Evolutionary conservation across 1,139 yeast genomes (phyloP), one percentile per base, ranked within the genome.

Genomic region (Pichia sp.): DNA sequence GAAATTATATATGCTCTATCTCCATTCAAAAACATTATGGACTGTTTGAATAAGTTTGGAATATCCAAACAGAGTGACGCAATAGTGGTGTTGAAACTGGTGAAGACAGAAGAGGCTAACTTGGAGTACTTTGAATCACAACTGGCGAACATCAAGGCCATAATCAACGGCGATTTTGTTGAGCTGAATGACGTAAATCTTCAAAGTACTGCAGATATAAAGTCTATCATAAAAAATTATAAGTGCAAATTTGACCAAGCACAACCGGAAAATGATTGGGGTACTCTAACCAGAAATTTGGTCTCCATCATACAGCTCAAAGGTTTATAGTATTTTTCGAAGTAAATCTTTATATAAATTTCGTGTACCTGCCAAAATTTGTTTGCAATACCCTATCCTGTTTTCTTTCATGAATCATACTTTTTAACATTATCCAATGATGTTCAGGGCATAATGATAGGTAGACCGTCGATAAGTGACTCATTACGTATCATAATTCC

Each of bases 1-100:
- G 86, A 82, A 60, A 65, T 78, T 23, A 73, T 82, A 13, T 74
- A 79, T 58, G 74, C 80, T 47, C 66, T 82, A 53, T 76, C 84
- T 2, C 81, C 84, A 1, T 74, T 75, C 31, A 78, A 78, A 53
- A 68, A 68, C 51, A 66, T 68, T 15, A 59, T 65, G 62, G 70
- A 67, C 36, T 65, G 70, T 45, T 57, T 68, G 45, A 66, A 62
- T 42, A 65, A 61, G 44, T 64, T 67, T 51, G 72, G 72, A n/a
- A 58, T 68, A 31, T 60, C 65, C 1, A 47, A 53, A 23, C 53
- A 49, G 1, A 53, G 63, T 0, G 46, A 47, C 1, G 54, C 57
- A 38, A 16, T 68, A 10, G 30, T 67, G 8, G 63, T 61, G 8
- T 31, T 67, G 7, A 75, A 75, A 56, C 67, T 79, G 1, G 57